Evolutionary conservation across 768 basidiomycete species (phyloP).

Genomic region (Sarcomyxa edulis): DNA sequence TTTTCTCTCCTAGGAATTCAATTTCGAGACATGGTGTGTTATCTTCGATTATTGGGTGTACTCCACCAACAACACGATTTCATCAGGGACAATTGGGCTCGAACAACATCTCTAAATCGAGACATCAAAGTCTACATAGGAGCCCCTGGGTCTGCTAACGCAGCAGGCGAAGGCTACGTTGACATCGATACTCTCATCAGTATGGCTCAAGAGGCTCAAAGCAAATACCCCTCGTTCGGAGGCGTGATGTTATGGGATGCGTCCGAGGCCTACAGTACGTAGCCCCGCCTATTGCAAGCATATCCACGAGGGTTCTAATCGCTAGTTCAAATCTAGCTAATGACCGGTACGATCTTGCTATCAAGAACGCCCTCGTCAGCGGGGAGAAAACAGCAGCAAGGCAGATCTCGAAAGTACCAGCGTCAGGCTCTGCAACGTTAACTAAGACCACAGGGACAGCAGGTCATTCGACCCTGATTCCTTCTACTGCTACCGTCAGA

Average conservation of each 20-base stretch:
- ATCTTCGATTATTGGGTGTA: neutral
- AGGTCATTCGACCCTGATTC: too few species aligned
- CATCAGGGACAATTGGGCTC: conserved; percentile 62
- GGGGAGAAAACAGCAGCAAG: neutral
- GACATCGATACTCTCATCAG: conserved; percentile 33
- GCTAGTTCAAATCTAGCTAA: conserved; percentile 27
- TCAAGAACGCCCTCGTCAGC: conserved; percentile 38
- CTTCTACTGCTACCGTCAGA: too few species aligned
- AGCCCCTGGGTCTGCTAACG: conserved; percentile 45
- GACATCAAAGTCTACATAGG: conserved; percentile 59
- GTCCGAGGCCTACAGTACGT: conserved; percentile 35
- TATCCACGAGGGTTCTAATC: neutral
- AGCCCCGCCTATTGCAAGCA: conserved; percentile 29
- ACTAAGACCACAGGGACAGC: too few species aligned
- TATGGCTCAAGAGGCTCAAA: conserved; percentile 38
- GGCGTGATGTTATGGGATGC: conserved; percentile 50
- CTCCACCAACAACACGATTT: too few species aligned
- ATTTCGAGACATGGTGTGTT: conserved; percentile 41
- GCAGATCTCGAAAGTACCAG: conserved; percentile 1
- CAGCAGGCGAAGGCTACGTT: conserved; percentile 52
- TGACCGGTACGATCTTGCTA: conserved; percentile 40
- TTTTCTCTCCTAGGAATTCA: conserved; percentile 33
- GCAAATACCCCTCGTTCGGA: conserved; percentile 54
- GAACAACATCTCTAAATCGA: conserved; percentile 47
- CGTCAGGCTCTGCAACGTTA: too few species aligned